Base-by-base conservation (phyloP, 768 basidiomycete genomes). In the Kwoniella pini region DNA sequence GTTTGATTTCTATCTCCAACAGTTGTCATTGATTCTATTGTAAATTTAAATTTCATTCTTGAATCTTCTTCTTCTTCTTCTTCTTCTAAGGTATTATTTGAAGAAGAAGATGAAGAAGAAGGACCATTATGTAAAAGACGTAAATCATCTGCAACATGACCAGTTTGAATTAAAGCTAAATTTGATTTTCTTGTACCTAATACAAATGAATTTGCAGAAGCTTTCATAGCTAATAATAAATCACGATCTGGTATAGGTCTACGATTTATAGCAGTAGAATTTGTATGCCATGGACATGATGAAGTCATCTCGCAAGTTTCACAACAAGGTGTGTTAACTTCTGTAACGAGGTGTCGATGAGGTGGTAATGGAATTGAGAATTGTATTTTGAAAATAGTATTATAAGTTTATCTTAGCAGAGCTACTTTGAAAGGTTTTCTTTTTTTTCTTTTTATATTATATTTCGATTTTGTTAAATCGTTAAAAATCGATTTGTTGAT, bases 1-100 rank as follows among this genome's bases (percentile, higher is more conserved):
- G 87, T 85, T 79, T 94, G 91, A 71, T 96, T 93, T 72, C 89
- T 88, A 80, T 98, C 95, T 3, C 82, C 95, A 72, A 80, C 85
- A 2, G 87, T 91, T 21, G 85, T 87, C 82, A 86, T 87, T 77
- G 83, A 84, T 31, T 80, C 80, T 38, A 87, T 82, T 27, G 80
- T 79, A 77, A 87, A 85, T 6, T 75, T 59, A 39, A 80, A 68
- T 12, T 33, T 44, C 26, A 17, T 39, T 5, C n/a, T 22, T 9
- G 36, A 26, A 4, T 42, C 13, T 24, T 73, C 17, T 22, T 31
- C n/a, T 40, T 3, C 70, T 33, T 21, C 46, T 21, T 46, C 22
- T 12, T 26, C 24, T 4, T 46, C 22, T 13, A n/a, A n/a, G n/a
- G n/a, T n/a, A n/a, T n/a, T n/a, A n/a, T 46, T 26, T 12, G 19